Percentiles rank a stretch among this genome's conserved stretches.
phyloP scores from a whole-genome alignment of 129 eudicot genomes.

The Flaveria sonorensis region DNA sequence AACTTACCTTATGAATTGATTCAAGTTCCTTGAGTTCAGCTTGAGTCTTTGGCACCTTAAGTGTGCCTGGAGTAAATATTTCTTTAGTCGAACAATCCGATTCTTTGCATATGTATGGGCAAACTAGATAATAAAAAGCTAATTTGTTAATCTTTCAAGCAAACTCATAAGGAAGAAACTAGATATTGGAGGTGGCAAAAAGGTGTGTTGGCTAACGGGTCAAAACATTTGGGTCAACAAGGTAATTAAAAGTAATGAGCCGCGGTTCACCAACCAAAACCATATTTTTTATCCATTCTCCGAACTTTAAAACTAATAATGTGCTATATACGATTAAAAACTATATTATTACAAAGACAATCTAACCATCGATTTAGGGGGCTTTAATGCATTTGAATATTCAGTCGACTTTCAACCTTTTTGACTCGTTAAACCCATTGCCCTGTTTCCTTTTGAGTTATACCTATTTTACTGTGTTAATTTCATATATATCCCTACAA shows the following conservation, averaged over 20 bases:
- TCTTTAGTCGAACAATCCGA: conserved; percentile 74
- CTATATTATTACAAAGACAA: background rate
- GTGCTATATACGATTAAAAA: background rate
- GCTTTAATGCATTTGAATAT: conserved; percentile 3
- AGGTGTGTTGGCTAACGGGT: background rate
- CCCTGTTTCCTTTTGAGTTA: background rate
- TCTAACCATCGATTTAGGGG: background rate
- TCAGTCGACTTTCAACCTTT: background rate
- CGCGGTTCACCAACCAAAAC: background rate
- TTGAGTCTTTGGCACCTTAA: conserved; percentile 70
- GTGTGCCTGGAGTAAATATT: conserved; percentile 91
- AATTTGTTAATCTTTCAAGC: conserved; percentile 13
- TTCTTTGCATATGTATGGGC: conserved; percentile 73
- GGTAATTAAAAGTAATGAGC: too few relatives aligned
- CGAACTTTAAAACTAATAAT: background rate
- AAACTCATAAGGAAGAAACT: background rate
- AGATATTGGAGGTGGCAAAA: background rate
- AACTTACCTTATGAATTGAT: conserved; percentile 88
- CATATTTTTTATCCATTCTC: background rate
- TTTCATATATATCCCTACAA: too few relatives aligned
- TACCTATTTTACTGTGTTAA: too few relatives aligned
- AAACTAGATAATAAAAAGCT: conserved; percentile 46
- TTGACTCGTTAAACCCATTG: background rate
- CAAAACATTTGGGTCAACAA: background rate
- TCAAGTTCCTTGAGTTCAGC: conserved; percentile 87